Base-by-base conservation (phyloP, 495 filamentous ascomycete species). In the Aspergillus coremiiformis region DNA sequence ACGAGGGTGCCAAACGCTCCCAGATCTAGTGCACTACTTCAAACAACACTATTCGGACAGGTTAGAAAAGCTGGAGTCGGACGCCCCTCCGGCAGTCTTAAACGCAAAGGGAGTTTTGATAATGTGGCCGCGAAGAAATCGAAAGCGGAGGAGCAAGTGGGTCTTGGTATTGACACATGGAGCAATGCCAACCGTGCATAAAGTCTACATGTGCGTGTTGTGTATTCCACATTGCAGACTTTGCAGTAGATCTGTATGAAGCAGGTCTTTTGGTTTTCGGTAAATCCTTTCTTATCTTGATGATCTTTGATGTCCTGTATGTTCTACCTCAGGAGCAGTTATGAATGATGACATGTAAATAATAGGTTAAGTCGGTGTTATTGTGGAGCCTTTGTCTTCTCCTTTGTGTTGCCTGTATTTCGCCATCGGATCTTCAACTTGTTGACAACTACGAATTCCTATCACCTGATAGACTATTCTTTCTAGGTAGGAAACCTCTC, bases 1-100 rank as follows among this genome's bases (percentile, higher is more conserved):
- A 53, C 17, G 43, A 52, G 53, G 43, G 37, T 56, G 17, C 44
- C 33, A 21, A 67, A 51, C 29, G 62, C 64, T 21, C 69, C 67
- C 17, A 74, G 67, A 51, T 65, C 70, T 20, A 73, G 67, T 51
- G 66, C 64, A 6, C 50, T 78, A 41, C 71, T 82, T 9, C 85
- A 88, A 56, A 78, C 78, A 14, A 87, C 84, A 64, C 63, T 89
- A n/a, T 85, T 84, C 61, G 82, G 82, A 0, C 78, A 81, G 15
- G 69, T 86, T 37, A 80, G 76, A 53, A 87, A 87, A 66, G 65
- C 74, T n/a, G 70, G 70, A 19, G 58, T 70, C 37, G 73, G 71
- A 8, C 69, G 63, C 30, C 66, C 68, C 21, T 35, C 45, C 24
- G 54, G 49, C 33, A 55, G 53, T 20, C 76, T 72, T 47, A 87